Evolutionary conservation across 768 basidiomycete species (phyloP).

Genomic region (Gymnopilus junonius): DNA sequence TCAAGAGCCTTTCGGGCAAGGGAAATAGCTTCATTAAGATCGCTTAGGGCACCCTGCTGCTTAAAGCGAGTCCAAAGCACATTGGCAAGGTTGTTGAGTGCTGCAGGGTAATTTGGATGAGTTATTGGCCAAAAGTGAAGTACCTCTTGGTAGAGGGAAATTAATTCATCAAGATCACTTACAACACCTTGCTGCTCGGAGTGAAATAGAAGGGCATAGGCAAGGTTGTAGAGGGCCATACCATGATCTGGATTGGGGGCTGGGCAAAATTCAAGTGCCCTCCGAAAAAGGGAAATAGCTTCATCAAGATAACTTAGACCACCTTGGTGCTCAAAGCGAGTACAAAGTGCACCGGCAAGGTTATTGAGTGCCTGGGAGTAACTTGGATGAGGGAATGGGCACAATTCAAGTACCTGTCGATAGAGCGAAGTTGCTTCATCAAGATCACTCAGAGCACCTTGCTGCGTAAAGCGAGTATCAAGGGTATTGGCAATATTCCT

Average conservation of each 20-base stretch:
- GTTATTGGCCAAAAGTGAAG: too few species aligned
- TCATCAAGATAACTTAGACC: background rate
- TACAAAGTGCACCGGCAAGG: background rate
- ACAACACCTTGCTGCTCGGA: too few species aligned
- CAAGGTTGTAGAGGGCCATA: too few species aligned
- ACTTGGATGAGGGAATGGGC: too few species aligned
- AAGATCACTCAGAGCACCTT: background rate
- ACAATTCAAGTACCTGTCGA: background rate
- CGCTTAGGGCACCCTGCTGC: background rate
- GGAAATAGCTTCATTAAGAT: background rate
- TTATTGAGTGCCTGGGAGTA: background rate
- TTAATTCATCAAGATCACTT: too few species aligned
- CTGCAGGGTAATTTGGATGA: background rate
- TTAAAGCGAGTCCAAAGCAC: conserved; percentile 2
- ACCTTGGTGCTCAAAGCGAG: background rate
- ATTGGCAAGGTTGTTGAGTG: conserved; percentile 4
- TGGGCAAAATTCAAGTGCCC: background rate
- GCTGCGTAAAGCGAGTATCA: background rate
- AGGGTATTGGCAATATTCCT: background rate
- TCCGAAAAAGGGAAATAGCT: background rate
- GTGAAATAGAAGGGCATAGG: too few species aligned
- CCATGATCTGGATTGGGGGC: too few species aligned
- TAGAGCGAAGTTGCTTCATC: background rate
- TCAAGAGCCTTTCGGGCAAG: background rate
- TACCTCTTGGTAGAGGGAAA: too few species aligned